Evolutionary conservation across 306 rosid species (phyloP), one percentile per base, ranked within the genome.

Genomic region (Lupinus albus): DNA sequence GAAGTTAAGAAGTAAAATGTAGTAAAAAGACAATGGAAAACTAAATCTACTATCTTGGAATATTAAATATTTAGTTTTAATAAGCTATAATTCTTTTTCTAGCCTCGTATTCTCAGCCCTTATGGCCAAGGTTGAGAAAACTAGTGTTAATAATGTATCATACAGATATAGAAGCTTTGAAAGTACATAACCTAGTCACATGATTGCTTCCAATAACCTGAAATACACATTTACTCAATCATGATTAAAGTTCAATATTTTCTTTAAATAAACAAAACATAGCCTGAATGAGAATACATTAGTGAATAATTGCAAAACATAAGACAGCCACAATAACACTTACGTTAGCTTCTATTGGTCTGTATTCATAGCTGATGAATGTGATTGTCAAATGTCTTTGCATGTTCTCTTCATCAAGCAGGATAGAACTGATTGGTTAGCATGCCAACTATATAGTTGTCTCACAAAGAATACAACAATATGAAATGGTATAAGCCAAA

Each of bases 331-430:
- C 42, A 63, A 69, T 58, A 47, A 64, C 12, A 61, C 74, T 57
- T 39, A 67, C 74, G 58, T 16, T 14, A 25, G 60, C 68, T 61
- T 61, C 66, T 30, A 55, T 32, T 48, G 41, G 66, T 48, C 64
- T 25, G 13, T 11, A 67, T 35, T 15, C 21, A 44, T 56, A 38
- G 79, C 54, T 15, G 60, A 53, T 5, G 70, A 18, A 68, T 32
- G 61, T 41, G 28, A 48, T 28, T n/a, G 44, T 46, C 64, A 20
- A 46, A 60, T 33, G 55, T 57, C 64, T 49, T 50, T 47, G 45
- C 72, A 47, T 41, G 72, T 51, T 68, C 73, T 20, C 48, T 57
- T 35, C 44, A 65, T 73, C 49, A 61, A 53, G 11, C 61, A 47
- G 53, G 64, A 56, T 52, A 53, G 78, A 39, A 11, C 42, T 39